Percentiles rank a stretch among this genome's conserved stretches.
phyloP scores from a whole-genome alignment of 208 protist genomes.

The Trypanosoma platydactyli region DNA sequence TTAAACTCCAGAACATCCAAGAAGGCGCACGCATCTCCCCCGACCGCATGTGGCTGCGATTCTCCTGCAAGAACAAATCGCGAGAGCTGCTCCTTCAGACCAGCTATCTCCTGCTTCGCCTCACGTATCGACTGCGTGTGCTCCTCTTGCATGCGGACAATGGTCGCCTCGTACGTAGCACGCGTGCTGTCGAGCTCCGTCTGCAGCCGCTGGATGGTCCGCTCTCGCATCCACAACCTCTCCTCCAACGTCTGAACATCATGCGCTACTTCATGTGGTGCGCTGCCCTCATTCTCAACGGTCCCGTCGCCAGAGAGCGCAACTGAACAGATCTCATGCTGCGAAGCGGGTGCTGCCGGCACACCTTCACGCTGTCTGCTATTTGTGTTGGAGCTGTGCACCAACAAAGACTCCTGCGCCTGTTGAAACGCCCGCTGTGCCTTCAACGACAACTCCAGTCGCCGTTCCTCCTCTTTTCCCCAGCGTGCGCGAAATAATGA shows the following conservation, averaged over 20 bases:
- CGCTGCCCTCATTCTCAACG: neutral
- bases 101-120: constrained; percentile 4
- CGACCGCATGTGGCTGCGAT: neutral
- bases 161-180: constrained; percentile 9
- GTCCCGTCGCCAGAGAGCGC: neutral
- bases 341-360: neutral
- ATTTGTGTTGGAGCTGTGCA: neutral
- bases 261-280: neutral
- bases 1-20: constrained; percentile 21
- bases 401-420: neutral
- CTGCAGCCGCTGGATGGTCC: constrained; percentile 19
- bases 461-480: constrained; percentile 8
- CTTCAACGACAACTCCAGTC: neutral
- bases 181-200: constrained; percentile 12
- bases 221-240: constrained; percentile 4
- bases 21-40: neutral
- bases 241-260: constrained; percentile 8
- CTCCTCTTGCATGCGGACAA: constrained; percentile 8
- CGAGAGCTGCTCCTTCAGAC: constrained; percentile 1
- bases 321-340: neutral
- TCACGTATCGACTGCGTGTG: constrained; percentile 5
- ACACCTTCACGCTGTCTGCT: neutral
- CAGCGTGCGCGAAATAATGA: constrained; percentile 2
- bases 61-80: neutral
- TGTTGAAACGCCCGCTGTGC: constrained; percentile 18